Evolutionary conservation across 2,329 filamentous ascomycete species (phyloP).

Genomic region (Monilinia aucupariae): DNA sequence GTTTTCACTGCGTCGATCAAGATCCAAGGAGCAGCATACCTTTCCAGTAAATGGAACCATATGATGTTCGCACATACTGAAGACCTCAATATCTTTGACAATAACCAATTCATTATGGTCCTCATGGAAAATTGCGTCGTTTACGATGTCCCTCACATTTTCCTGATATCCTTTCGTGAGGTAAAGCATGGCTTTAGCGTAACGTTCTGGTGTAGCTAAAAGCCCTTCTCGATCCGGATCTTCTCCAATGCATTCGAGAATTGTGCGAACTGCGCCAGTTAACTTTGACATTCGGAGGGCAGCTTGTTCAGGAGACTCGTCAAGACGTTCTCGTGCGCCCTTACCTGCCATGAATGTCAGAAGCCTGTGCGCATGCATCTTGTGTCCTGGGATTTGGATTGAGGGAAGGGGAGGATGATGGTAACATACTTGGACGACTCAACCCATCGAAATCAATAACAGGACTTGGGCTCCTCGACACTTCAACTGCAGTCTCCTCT

Average conservation of each 20-base stretch:
- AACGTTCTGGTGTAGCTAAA: conserved; percentile 69
- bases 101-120: conserved; percentile 97
- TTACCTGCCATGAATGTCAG: conserved; percentile 39
- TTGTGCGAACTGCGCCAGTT: conserved; percentile 56
- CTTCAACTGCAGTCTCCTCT: conserved; percentile 18
- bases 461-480: conserved; percentile 47
- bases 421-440: conserved; percentile 49
- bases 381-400: not conserved
- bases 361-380: not conserved
- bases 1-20: not conserved
- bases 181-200: conserved; percentile 91
- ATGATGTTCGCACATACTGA: conserved; percentile 93
- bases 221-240: conserved; percentile 61
- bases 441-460: conserved; percentile 59
- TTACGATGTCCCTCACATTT: conserved; percentile 86
- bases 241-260: conserved; percentile 65
- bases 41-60: conserved; percentile 95
- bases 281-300: conserved; percentile 52
- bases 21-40: conserved; percentile 43
- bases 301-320: conserved; percentile 50
- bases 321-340: conserved; percentile 59
- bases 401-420: not conserved
- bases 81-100: conserved; percentile 95
- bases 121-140: conserved; percentile 91
- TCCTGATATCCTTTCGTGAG: conserved; percentile 97